Evolutionary conservation across 306 rosid genomes (phyloP).

Genomic region (Sophora flavescens): DNA sequence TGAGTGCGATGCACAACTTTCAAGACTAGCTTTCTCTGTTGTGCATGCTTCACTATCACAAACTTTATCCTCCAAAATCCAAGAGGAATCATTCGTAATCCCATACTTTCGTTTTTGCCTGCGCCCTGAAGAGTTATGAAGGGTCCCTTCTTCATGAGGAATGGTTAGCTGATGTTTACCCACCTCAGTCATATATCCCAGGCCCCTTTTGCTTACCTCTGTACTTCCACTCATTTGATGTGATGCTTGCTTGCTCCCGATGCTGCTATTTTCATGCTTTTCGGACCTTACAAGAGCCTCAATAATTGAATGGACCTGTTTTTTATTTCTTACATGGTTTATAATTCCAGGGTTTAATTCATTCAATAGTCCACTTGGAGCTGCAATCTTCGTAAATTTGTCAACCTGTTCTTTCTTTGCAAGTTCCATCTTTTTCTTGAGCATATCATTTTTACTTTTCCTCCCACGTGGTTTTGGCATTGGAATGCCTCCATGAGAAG

Average conservation of each 20-base stretch:
- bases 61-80: constrained; percentile 51
- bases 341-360: constrained; percentile 98
- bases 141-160: constrained; percentile 49
- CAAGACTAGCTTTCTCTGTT: constrained; percentile 53
- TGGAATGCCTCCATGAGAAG: constrained; percentile 91
- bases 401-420: constrained; percentile 89
- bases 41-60: constrained; percentile 44
- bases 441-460: constrained; percentile 70
- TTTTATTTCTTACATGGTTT: constrained; percentile 94
- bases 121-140: constrained; percentile 46
- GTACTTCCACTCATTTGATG: constrained; percentile 49
- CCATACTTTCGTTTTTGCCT: constrained; percentile 55
- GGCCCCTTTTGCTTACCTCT: constrained; percentile 53
- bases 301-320: constrained; percentile 92
- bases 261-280: constrained; percentile 57
- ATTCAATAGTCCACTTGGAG: constrained; percentile 95
- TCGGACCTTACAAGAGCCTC: constrained; percentile 89
- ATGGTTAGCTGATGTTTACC: constrained; percentile 48
- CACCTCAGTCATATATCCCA: constrained; percentile 50
- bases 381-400: constrained; percentile 88
- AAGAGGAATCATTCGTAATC: constrained; percentile 46
- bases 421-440: constrained; percentile 79
- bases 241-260: constrained; percentile 61
- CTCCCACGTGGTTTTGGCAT: constrained; percentile 81
- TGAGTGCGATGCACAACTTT: constrained; percentile 53